Evolutionary conservation across 2,329 filamentous ascomycete genomes (phyloP), one percentile per base, ranked within the genome.

Genomic region (Penicillium sp.): DNA sequence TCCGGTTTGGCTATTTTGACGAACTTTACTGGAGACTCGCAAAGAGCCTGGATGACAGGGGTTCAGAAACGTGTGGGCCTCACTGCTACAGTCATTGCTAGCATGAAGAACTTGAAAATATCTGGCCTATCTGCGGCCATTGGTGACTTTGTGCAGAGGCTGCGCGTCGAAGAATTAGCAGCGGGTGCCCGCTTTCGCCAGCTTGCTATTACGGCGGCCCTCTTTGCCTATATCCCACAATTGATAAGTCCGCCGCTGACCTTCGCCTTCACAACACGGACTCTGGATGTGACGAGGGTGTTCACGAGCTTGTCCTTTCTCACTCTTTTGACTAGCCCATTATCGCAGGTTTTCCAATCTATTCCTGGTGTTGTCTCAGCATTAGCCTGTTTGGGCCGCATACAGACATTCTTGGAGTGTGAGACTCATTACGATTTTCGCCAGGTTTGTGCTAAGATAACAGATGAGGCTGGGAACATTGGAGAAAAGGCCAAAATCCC

Each of bases 1-100:
- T 8, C 29, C 10, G 24, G 38, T 6, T 41, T 41, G 12, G 38
- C n/a, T 3, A 29, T 29, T 6, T 3, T 41, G 1, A 29, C 29
- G 8, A 7, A 29, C 1, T 41, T 41, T 4, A 41, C 38, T 6
- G 38, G 38, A 3, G 38, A 41, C 13, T 41, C 38, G 1, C 38
- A 41, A 6, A 28, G 38, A 12, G 19, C 24, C 5, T 41, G 38
- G 38, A 41, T 41, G 38, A 10, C 38, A 13, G 38, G 38, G 2
- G 24, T 41, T 2, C 38, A 41, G 12, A 41, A 41, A 10, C 38
- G 38, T 9, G 38, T 41, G 24, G 38, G 38, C 24, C 3, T 41
- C 7, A 41, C 38, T 1, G 38, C 38, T 12, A 41, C 38, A 19
- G 38, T 41, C 10, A 41, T 41, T 29, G 24, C 38, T 17, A 41